These are phyloP conservation scores for Escovopsis sp. DNA, from an alignment of 2,329 filamentous ascomycete genomes.

Conservation along the genomic window DNA sequence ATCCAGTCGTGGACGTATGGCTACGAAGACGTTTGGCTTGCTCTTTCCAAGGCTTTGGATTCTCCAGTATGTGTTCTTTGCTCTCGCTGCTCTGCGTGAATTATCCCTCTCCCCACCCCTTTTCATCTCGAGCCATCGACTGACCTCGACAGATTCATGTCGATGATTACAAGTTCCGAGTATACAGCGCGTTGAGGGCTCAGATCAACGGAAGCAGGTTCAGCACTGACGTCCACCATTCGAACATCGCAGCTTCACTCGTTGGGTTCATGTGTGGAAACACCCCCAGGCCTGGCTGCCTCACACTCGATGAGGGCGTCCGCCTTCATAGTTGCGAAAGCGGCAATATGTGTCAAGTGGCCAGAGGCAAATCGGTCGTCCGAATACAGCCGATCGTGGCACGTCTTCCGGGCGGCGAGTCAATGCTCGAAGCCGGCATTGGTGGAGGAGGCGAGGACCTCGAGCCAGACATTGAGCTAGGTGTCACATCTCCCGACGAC, in stretches of 20 bases:
- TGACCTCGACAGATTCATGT: constrained; percentile 50
- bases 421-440: constrained; percentile 59
- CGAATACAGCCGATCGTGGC: constrained; percentile 68
- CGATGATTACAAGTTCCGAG: constrained; percentile 60
- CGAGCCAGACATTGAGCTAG: constrained; percentile 51
- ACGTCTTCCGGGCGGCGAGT: constrained; percentile 40
- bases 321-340: constrained; percentile 80
- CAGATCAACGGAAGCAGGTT: constrained; percentile 26
- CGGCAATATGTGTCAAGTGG: constrained; percentile 44
- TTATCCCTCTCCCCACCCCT: too few species aligned
- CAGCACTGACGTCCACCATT: constrained; percentile 26
- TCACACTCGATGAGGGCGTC: constrained; percentile 48
- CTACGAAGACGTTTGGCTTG: constrained; percentile 86
- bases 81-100: background rate
- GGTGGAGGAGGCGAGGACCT: constrained; percentile 71
- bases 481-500: constrained; percentile 37
- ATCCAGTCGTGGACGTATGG: constrained; percentile 79
- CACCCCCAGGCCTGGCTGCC: constrained; percentile 49
- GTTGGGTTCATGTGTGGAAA: constrained; percentile 68
- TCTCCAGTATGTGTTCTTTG: constrained; percentile 34
- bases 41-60: constrained; percentile 54
- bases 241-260: constrained; percentile 50
- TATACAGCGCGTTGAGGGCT: constrained; percentile 52
- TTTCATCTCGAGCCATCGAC: background rate
- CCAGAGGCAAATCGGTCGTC: constrained; percentile 40